Evolutionary conservation across 495 filamentous ascomycete species (phyloP).

Genomic region (Penicillium turbatum): DNA sequence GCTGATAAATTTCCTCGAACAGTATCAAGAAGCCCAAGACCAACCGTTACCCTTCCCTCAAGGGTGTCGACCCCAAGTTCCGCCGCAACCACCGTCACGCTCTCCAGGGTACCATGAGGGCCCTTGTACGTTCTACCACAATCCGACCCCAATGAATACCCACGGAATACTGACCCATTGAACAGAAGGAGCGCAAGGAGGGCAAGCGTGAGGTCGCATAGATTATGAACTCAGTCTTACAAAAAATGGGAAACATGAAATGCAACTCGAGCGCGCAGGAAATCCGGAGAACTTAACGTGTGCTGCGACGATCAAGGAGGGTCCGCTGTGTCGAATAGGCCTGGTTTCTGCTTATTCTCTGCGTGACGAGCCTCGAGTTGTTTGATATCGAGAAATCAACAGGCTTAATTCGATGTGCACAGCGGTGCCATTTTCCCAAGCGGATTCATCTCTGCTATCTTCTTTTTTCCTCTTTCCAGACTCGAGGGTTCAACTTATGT

Average conservation of each 20-base stretch:
- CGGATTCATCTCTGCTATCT: constrained; percentile 12
- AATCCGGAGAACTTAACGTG: constrained; percentile 38
- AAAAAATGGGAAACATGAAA: constrained; percentile 28
- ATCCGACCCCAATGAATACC: not conserved
- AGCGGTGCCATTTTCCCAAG: constrained; percentile 20
- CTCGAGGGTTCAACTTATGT: constrained; percentile 1
- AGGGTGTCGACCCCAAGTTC: constrained; percentile 99
- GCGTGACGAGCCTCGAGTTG: constrained; percentile 25
- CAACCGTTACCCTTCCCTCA: constrained; percentile 95
- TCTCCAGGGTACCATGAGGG: constrained; percentile 96
- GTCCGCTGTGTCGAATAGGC: constrained; percentile 30
- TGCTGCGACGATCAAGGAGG: constrained; percentile 36
- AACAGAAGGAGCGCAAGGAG: constrained; percentile 95
- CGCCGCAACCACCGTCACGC: constrained; percentile 98
- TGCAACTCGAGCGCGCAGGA: constrained; percentile 36
- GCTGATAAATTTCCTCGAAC: constrained; percentile 36
- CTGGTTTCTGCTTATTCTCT: constrained; percentile 34
- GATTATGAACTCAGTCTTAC: constrained; percentile 30
- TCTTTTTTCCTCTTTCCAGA: constrained; percentile 1
- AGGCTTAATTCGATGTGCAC: constrained; percentile 34
- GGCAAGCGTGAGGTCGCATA: constrained; percentile 91
- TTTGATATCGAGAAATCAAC: constrained; percentile 34
- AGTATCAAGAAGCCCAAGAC: constrained; percentile 99
- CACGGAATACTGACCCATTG: constrained; percentile 37
- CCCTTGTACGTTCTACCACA: constrained; percentile 67